Evolutionary conservation across 1,284 basidiomycete species (phyloP).

Genomic region (Sporisorium graminicola): DNA sequence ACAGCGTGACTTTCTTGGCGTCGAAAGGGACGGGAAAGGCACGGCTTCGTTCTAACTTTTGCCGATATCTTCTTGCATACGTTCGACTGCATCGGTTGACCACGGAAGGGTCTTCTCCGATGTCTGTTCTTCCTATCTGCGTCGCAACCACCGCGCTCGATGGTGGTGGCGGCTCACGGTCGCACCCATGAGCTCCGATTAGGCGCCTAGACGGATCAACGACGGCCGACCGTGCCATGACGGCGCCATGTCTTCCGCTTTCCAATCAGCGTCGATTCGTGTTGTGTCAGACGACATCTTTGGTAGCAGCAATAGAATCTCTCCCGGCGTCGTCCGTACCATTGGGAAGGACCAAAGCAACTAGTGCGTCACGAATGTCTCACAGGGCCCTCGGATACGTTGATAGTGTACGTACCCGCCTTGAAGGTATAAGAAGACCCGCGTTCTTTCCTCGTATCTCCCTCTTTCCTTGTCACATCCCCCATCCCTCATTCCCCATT

Average conservation of each 20-base stretch:
- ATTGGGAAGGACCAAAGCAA: not conserved
- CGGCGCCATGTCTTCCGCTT: constrained; percentile 1
- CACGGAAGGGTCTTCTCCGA: constrained; percentile 12
- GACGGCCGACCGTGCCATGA: not conserved
- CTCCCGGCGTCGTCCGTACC: not conserved
- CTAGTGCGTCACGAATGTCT: too few relatives aligned
- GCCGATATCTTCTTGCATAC: constrained; percentile 7
- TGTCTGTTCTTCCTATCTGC: not conserved
- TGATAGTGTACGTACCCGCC: not conserved
- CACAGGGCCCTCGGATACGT: not conserved
- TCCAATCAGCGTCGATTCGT: not conserved
- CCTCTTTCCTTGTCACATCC: not conserved
- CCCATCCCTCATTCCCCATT: not conserved
- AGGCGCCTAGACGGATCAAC: not conserved
- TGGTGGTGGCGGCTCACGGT: not conserved
- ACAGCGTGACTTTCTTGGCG: too few relatives aligned
- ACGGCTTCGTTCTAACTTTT: too few relatives aligned
- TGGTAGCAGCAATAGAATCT: not conserved
- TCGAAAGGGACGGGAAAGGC: too few relatives aligned
- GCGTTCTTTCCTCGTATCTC: not conserved
- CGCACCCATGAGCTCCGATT: too few relatives aligned
- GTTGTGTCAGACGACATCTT: constrained; percentile 5
- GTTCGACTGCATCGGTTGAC: not conserved
- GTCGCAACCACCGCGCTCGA: not conserved
- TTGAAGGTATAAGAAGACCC: not conserved